Evolutionary conservation across 768 basidiomycete genomes (phyloP), one percentile per base, ranked within the genome.

Genomic region (Xanthoconium purpureum): DNA sequence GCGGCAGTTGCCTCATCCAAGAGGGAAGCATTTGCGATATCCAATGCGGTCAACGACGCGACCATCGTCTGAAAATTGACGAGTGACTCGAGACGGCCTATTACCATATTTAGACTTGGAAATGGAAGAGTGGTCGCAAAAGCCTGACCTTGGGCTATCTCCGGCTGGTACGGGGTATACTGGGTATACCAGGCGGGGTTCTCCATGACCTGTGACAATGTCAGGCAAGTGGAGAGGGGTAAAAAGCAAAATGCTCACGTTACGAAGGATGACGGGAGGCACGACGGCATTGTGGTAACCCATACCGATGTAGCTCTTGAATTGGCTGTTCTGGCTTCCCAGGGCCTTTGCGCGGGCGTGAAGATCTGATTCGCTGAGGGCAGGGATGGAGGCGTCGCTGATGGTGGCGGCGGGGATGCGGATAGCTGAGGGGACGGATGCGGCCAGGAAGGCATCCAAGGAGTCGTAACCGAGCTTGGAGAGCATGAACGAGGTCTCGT

Each of bases 161-260:
- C 96, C 1, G 96, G 94, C 66, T 97, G 94, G 74, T 95, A 95
- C 2, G 94, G 93, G 0, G 94, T 95, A 71, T 96, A 95, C 15
- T 89, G 92, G 7, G 95, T 98, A 73, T 98, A 98, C 96, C 96
- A 99, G 5, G 89, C 92, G 29, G 94, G 96, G 68, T 96, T 98
- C 74, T 99, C 95, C 77, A 88, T 85, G 57, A 92, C 77, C 91
- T 91, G 45, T 30, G 24, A 47, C 10, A 51, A n/a, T 14, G 52
- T 61, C 30, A 59, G 50, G 48, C 48, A 17, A 50, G 45, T 42
- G 12, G 40, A 37, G 18, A 28, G 52, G 47, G 51, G 6, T 10
- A 3, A 47, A 15, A 43, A 43, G n/a, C 49, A 54, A 35, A 12
- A 37, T 20, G 70, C 82, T 49, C 55, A 94, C 92, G 61, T 96